Evolutionary conservation across 805 yeast genomes (phyloP).

Genomic region (Ogataea ganodermae): DNA sequence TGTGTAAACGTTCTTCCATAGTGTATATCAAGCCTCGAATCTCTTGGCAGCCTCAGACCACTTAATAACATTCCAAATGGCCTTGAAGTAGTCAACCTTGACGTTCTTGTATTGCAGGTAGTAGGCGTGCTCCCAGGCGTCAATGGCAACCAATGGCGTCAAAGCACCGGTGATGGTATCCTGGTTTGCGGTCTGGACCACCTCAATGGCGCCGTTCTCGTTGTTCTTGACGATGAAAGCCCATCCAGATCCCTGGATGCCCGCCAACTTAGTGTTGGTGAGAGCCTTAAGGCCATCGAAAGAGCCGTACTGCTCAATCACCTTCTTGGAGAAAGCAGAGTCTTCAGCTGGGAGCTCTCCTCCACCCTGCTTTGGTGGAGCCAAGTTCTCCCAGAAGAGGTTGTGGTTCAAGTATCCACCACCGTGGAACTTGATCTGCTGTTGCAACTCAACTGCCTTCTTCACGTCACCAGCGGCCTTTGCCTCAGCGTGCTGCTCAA

Average conservation of each 20-base stretch:
- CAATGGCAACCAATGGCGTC: conserved; percentile 82
- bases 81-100: conserved; percentile 88
- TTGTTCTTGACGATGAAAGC: conserved; percentile 85
- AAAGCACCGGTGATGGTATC: conserved; percentile 75
- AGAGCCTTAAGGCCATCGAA: conserved; percentile 64
- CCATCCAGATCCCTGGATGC: conserved; percentile 96
- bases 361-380: conserved; percentile 76
- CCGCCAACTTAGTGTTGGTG: conserved; percentile 75
- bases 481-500: conserved; percentile 73
- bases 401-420: conserved; percentile 90
- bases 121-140: conserved; percentile 97
- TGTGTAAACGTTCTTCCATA: not conserved
- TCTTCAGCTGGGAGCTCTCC: conserved; percentile 63
- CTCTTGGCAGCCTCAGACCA: conserved; percentile 89
- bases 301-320: conserved; percentile 66
- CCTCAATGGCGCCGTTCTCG: conserved; percentile 72
- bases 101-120: conserved; percentile 91
- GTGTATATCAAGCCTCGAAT: conserved; percentile 41
- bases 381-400: conserved; percentile 84
- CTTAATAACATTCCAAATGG: conserved; percentile 92
- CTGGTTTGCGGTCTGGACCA: conserved; percentile 82
- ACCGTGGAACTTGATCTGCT: conserved; percentile 84
- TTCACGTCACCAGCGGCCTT: conserved; percentile 56
- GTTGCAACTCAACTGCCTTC: conserved; percentile 64
- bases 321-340: conserved; percentile 59